phyloP scores from a whole-genome alignment of 1,139 yeast species.

The Eremothecium sinecaudum region DNA sequence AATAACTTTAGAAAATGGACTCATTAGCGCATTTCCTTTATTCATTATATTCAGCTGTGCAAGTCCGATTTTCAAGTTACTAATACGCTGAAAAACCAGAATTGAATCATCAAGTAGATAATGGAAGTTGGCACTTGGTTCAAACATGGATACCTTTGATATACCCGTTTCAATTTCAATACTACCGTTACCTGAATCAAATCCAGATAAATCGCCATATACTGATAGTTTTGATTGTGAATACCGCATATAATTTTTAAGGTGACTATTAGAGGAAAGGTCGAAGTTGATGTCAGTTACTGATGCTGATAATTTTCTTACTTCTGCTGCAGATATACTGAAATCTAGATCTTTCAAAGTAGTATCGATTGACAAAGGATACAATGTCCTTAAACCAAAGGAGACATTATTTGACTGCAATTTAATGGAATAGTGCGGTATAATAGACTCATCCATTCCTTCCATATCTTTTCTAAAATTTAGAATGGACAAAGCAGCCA shows the following conservation, averaged over 20 bases:
- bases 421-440: too few relatives aligned
- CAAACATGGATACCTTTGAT: conserved; percentile 24
- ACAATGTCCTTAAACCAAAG: neutral
- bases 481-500: too few relatives aligned
- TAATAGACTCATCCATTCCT: too few relatives aligned
- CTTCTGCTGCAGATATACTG: neutral
- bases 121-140: conserved; percentile 20
- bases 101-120: conserved; percentile 24
- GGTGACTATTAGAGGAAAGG: neutral
- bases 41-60: too few relatives aligned
- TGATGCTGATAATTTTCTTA: neutral
- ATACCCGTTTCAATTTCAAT: conserved; percentile 9
- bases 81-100: conserved; percentile 14
- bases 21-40: too few relatives aligned
- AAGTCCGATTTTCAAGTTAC: too few relatives aligned
- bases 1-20: neutral
- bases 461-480: too few relatives aligned
- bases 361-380: neutral
- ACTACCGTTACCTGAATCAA: neutral
- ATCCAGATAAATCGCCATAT: neutral
- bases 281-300: neutral
- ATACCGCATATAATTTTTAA: conserved; percentile 5
- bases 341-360: neutral
- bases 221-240: conserved; percentile 11
- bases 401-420: neutral